A percentile compares a stretch with the other conserved stretches of the same genome.
Conservation (phyloP, 371 early-diverging fungal genomes). For the Mucor sp. region DNA sequence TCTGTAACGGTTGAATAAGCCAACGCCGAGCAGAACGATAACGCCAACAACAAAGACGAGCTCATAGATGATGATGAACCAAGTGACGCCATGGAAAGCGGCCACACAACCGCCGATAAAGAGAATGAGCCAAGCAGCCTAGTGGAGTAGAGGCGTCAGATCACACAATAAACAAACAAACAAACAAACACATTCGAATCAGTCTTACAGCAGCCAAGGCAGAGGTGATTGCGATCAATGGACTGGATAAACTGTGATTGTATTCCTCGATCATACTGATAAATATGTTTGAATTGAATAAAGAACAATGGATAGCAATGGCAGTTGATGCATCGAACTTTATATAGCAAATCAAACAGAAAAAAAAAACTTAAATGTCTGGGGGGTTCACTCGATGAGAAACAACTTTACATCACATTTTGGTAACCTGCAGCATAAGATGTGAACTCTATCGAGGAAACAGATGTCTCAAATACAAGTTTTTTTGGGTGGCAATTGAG, state of each 20-base stretch:
- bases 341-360: neutral
- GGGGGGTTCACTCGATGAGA: conserved; percentile 16
- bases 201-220: conserved; percentile 16
- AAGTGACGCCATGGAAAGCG: conserved; percentile 38
- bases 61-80: conserved; percentile 68
- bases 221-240: conserved; percentile 11
- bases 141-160: neutral
- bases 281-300: neutral
- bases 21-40: conserved; percentile 31
- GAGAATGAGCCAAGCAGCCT: conserved; percentile 72
- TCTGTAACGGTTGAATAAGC: conserved; percentile 25
- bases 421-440: neutral
- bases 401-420: conserved; percentile 13
- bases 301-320: neutral
- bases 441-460: neutral
- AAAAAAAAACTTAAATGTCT: neutral
- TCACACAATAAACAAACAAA: neutral
- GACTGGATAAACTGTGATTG: conserved; percentile 15
- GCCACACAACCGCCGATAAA: conserved; percentile 66
- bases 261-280: conserved; percentile 11
- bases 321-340: neutral
- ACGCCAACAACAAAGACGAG: conserved; percentile 54
- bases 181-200: neutral
- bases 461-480: neutral
- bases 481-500: neutral